phyloP scores from a whole-genome alignment of 306 rosid genomes.

The Fragaria iinumae region DNA sequence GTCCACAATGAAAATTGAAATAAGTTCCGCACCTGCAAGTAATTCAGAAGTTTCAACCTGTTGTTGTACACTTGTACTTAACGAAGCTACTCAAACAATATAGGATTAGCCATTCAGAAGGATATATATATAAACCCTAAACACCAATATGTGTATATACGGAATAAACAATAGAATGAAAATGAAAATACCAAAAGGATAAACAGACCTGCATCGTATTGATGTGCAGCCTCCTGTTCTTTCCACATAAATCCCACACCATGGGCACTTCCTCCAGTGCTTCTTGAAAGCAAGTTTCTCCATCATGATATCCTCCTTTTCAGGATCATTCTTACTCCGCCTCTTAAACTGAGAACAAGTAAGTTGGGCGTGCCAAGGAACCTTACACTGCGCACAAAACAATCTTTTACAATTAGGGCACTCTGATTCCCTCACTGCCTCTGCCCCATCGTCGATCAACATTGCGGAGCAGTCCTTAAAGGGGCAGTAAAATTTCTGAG shows the following conservation, averaged over 20 bases:
- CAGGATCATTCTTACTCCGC: conserved; percentile 33
- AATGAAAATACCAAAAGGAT: neutral
- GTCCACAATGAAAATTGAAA: neutral
- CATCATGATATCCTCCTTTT: conserved; percentile 35
- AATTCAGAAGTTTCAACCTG: neutral
- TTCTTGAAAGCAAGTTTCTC: conserved; percentile 34
- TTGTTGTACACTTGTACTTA: neutral
- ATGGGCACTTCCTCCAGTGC: conserved; percentile 47
- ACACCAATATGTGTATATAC: too few species aligned
- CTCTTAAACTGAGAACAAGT: conserved; percentile 41
- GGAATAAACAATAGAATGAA: neutral
- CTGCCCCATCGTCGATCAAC: conserved; percentile 30
- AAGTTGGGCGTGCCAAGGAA: conserved; percentile 56
- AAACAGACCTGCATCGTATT: conserved; percentile 26
- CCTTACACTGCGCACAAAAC: conserved; percentile 62
- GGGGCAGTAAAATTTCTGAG: conserved; percentile 45
- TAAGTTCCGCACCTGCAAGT: neutral
- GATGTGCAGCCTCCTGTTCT: conserved; percentile 25
- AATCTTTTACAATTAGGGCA: conserved; percentile 65
- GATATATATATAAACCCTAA: neutral
- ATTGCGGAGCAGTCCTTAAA: conserved; percentile 51
- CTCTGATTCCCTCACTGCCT: conserved; percentile 23
- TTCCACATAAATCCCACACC: conserved; percentile 35
- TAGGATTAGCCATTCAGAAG: neutral
- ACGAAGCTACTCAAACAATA: neutral